Evolutionary conservation across 1,284 basidiomycete species (phyloP).

Genomic region (Papiliotrema fonsecae): DNA sequence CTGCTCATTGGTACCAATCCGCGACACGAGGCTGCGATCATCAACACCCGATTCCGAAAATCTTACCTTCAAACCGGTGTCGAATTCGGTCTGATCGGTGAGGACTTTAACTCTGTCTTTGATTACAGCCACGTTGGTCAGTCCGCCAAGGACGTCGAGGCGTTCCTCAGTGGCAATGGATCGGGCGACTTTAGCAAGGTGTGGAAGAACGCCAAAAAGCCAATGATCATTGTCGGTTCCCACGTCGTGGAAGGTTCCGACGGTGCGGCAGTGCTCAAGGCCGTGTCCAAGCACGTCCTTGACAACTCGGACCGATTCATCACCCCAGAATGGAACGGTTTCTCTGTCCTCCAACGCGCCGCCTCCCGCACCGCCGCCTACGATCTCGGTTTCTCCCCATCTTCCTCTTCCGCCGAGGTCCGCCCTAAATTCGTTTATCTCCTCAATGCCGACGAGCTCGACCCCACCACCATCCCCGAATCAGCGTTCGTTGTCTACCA

Average conservation of each 20-base stretch:
- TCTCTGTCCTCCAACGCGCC: conserved; percentile 84
- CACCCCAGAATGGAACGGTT: conserved; percentile 92
- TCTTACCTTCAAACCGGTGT: conserved; percentile 81
- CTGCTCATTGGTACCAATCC: conserved; percentile 96
- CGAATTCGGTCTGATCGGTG: conserved; percentile 85
- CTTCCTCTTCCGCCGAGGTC: conserved; percentile 65
- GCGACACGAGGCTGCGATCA: conserved; percentile 92
- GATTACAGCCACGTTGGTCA: conserved; percentile 87
- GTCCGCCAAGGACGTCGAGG: conserved; percentile 70
- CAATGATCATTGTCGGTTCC: conserved; percentile 89
- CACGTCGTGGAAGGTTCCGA: conserved; percentile 82
- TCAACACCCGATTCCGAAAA: conserved; percentile 96
- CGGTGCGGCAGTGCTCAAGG: conserved; percentile 72
- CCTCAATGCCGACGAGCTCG: conserved; percentile 91
- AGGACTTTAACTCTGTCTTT: conserved; percentile 86
- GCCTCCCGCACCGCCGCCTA: conserved; percentile 94
- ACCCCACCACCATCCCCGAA: conserved; percentile 82
- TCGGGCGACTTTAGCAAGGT: conserved; percentile 66
- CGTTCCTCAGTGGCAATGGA: conserved; percentile 71
- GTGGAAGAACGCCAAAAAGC: conserved; percentile 87
- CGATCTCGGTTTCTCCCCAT: conserved; percentile 87
- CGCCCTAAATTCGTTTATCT: conserved; percentile 96
- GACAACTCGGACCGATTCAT: conserved; percentile 69
- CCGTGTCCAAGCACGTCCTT: conserved; percentile 75
- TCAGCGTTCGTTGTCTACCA: conserved; percentile 99